These are phyloP conservation scores for Echinosophora koreensis DNA, from an alignment of 306 rosid species.

Conservation along the genomic window DNA sequence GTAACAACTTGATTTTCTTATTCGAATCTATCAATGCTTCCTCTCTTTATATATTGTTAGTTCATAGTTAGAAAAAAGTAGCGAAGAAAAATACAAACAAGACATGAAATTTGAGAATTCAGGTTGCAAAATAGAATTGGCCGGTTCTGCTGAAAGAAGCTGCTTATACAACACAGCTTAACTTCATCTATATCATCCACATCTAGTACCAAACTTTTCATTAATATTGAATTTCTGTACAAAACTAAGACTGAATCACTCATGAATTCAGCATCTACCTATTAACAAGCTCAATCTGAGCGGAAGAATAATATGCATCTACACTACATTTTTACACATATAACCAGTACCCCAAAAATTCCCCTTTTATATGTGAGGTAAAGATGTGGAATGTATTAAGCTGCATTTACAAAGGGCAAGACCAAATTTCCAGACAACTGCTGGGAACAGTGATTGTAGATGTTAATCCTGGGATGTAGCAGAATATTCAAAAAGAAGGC, in stretches of 20 bases:
- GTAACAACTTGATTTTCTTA: too few species aligned
- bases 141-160: not conserved
- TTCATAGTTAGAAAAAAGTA: too few species aligned
- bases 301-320: conserved; percentile 52
- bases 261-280: conserved; percentile 33
- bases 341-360: not conserved
- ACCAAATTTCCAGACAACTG: not conserved
- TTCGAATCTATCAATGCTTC: too few species aligned
- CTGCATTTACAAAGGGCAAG: conserved; percentile 1
- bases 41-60: too few species aligned
- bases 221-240: conserved; percentile 45
- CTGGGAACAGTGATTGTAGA: not conserved
- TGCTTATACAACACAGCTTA: not conserved
- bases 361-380: conserved; percentile 2
- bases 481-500: conserved; percentile 83
- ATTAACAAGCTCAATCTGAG: conserved; percentile 64
- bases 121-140: not conserved
- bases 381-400: not conserved
- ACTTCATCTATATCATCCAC: not conserved
- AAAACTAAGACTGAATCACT: conserved; percentile 6
- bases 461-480: conserved; percentile 72
- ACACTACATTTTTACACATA: conserved; percentile 27
- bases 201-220: conserved; percentile 33
- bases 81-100: not conserved
- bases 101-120: not conserved